Percentiles rank a stretch among this genome's conserved stretches.
phyloP scores from a whole-genome alignment of 2,329 filamentous ascomycete genomes.

The Scytalidium lignicola region DNA sequence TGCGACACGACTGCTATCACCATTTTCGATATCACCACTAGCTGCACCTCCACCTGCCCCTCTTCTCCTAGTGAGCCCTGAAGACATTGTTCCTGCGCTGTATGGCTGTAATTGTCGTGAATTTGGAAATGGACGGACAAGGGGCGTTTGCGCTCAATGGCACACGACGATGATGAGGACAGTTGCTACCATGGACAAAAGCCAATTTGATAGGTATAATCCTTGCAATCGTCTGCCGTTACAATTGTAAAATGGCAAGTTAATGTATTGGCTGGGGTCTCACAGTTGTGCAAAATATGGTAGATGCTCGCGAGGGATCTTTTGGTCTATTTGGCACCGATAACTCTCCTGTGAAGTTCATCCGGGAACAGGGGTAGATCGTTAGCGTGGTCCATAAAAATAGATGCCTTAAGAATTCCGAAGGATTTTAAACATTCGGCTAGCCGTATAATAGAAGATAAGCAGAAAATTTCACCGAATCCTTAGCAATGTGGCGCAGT shows the following conservation, averaged over 20 bases:
- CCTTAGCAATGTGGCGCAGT: constrained; percentile 16
- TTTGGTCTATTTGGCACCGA: neutral
- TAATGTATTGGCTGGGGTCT: neutral
- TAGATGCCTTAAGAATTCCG: too few relatives aligned
- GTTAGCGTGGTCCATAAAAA: neutral
- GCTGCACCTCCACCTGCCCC: constrained; percentile 50
- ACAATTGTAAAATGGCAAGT: neutral
- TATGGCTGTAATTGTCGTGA: constrained; percentile 12
- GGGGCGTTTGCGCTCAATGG: constrained; percentile 15
- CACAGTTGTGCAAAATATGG: neutral
- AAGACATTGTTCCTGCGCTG: constrained; percentile 33
- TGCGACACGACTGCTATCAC: constrained; percentile 59
- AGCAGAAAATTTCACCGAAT: neutral
- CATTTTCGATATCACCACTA: constrained; percentile 52
- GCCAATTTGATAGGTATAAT: neutral
- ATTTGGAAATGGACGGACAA: constrained; percentile 15
- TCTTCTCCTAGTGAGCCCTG: constrained; percentile 58
- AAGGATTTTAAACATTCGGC: too few relatives aligned
- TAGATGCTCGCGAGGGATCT: neutral
- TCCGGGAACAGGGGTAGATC: neutral
- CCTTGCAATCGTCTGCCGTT: neutral
- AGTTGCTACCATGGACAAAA: neutral
- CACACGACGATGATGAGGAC: constrained; percentile 18
- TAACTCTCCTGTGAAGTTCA: neutral
- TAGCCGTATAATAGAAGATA: neutral